These are phyloP conservation scores for Calocera cornea DNA, from an alignment of 768 basidiomycete genomes.

Conservation along the genomic window DNA sequence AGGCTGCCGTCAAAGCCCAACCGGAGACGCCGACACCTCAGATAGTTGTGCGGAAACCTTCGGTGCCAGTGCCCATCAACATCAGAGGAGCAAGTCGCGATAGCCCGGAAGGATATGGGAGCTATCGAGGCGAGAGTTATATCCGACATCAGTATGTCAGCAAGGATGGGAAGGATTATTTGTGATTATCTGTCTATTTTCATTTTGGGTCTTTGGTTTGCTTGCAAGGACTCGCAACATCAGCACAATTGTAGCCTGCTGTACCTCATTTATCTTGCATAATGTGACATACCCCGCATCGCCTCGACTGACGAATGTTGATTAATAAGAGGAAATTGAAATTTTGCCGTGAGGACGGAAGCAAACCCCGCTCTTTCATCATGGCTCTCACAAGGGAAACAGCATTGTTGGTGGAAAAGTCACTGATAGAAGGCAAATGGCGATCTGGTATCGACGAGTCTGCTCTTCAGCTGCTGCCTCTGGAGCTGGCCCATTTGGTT, in stretches of 20 bases:
- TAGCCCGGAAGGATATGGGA: background rate
- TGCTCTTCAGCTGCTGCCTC: background rate
- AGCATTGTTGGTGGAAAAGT: slow-evolving; percentile 7
- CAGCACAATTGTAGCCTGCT: background rate
- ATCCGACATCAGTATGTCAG: background rate
- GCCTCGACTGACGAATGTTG: too few relatives aligned
- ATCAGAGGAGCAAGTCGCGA: background rate
- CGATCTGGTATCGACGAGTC: background rate
- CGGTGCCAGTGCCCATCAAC: background rate
- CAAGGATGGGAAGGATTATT: background rate
- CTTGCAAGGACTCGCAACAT: background rate
- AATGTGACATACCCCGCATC: background rate
- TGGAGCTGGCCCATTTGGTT: slow-evolving; percentile 21
- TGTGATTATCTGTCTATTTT: background rate
- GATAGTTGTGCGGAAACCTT: background rate
- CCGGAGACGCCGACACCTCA: background rate
- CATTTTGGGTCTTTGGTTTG: background rate
- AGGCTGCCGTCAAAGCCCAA: background rate
- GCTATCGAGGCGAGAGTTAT: slow-evolving; percentile 1
- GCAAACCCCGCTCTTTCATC: background rate
- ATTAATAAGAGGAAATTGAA: background rate
- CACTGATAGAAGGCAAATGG: slow-evolving; percentile 11
- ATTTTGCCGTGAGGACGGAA: background rate
- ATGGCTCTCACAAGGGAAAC: background rate
- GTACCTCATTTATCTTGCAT: background rate